Evolutionary conservation across 2,329 filamentous ascomycete genomes (phyloP).

Genomic region (Curvularia sp.): DNA sequence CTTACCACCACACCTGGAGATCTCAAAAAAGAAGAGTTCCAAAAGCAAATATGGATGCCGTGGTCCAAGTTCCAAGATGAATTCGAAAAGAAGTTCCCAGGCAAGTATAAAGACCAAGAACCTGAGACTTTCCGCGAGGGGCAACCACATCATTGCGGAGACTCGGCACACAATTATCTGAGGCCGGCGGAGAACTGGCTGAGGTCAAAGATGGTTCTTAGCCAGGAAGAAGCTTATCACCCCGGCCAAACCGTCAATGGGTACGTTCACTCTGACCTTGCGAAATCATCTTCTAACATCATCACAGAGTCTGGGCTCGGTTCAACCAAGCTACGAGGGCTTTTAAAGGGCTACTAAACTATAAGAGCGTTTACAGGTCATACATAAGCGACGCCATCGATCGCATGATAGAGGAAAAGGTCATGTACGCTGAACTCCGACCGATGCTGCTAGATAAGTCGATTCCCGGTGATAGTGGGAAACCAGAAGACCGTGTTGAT

Average conservation of each 20-base stretch:
- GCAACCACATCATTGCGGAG: constrained; percentile 24
- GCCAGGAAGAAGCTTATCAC: constrained; percentile 65
- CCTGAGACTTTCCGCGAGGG: constrained; percentile 8
- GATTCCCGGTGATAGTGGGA: constrained; percentile 66
- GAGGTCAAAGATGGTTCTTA: constrained; percentile 66
- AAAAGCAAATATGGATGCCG: constrained; percentile 51
- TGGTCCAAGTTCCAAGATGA: constrained; percentile 54
- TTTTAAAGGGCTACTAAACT: constrained; percentile 76
- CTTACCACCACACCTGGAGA: constrained; percentile 21
- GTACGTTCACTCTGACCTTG: constrained; percentile 51
- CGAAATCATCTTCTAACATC: constrained; percentile 2
- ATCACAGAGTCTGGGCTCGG: constrained; percentile 59
- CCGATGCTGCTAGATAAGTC: constrained; percentile 73
- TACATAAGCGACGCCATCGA: constrained; percentile 68
- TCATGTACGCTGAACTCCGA: constrained; percentile 75
- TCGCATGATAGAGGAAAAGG: constrained; percentile 68
- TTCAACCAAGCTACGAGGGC: constrained; percentile 74
- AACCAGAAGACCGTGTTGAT: constrained; percentile 53
- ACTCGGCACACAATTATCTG: constrained; percentile 23
- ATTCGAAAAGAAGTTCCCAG: constrained; percentile 48
- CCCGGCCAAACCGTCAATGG: constrained; percentile 58
- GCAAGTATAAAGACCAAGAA: constrained; percentile 18
- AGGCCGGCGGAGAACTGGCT: constrained; percentile 61
- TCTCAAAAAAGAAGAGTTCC: constrained; percentile 27
- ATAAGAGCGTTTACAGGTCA: constrained; percentile 65